phyloP scores from a whole-genome alignment of 306 rosid genomes.

The Inga oerstediana region DNA sequence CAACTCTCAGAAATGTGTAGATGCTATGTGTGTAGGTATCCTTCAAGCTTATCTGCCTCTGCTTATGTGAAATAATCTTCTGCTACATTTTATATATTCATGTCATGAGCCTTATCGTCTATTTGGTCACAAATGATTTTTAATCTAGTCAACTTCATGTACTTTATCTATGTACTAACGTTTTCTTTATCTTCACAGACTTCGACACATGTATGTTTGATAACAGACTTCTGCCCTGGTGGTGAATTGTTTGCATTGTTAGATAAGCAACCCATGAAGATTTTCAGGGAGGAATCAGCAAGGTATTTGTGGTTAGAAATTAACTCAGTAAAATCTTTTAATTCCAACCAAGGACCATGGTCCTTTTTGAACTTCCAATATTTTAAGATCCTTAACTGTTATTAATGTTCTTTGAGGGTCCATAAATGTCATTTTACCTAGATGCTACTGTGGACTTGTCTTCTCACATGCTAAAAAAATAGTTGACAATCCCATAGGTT shows the following conservation, averaged over 20 bases:
- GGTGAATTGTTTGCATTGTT: slow-evolving; percentile 95
- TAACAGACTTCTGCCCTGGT: slow-evolving; percentile 86
- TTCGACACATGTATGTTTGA: slow-evolving; percentile 86
- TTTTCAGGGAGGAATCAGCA: slow-evolving; percentile 85
- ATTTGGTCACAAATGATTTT: neutral
- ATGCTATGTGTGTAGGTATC: neutral
- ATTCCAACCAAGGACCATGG: neutral
- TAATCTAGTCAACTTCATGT: neutral
- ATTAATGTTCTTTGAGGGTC: neutral
- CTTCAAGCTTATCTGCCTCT: neutral
- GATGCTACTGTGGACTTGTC: slow-evolving; percentile 1
- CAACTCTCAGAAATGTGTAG: neutral
- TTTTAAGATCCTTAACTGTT: neutral
- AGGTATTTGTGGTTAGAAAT: slow-evolving; percentile 51
- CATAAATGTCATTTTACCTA: neutral
- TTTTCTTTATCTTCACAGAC: slow-evolving; percentile 61
- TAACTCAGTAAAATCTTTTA: neutral
- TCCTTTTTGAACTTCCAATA: neutral
- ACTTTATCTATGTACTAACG: slow-evolving; percentile 25
- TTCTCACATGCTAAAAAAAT: slow-evolving; percentile 24
- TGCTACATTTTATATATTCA: neutral
- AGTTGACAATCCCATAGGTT: slow-evolving; percentile 7
- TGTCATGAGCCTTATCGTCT: neutral
- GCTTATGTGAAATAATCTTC: neutral
- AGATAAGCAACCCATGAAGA: slow-evolving; percentile 91